Percentiles rank a stretch among this genome's conserved stretches.
Conservation (phyloP, 1,139 yeast species). For the Candida tunisiensis region DNA sequence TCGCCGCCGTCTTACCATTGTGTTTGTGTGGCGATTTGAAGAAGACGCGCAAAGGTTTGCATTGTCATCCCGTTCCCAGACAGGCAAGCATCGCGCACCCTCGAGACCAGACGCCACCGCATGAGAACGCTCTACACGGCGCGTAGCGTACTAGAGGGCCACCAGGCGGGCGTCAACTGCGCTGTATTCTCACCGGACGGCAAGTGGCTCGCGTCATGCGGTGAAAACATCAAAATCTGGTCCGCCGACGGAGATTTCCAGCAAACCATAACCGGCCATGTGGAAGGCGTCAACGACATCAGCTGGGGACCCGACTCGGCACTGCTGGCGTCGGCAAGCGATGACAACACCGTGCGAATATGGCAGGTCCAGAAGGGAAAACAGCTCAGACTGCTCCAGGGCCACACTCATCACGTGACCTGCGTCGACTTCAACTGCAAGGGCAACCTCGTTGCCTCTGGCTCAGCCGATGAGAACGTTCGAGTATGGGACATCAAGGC, state of each 20-base stretch:
- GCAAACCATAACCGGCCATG: conserved; percentile 39
- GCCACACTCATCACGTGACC: conserved; percentile 79
- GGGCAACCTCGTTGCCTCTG: conserved; percentile 68
- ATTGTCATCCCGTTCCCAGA: no score
- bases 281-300: conserved; percentile 51
- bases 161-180: no score
- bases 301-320: conserved; percentile 65
- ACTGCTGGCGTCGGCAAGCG: conserved; percentile 70
- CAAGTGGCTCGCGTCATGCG: conserved; percentile 37
- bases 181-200: conserved; percentile 49
- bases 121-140: no score
- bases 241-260: conserved; percentile 18
- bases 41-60: no score
- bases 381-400: conserved; percentile 42
- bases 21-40: no score
- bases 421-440: conserved; percentile 52
- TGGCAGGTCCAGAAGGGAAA: conserved; percentile 35
- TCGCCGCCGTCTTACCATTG: no score
- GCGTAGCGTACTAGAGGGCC: no score
- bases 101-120: no score
- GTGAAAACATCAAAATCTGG: conserved; percentile 23
- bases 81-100: no score
- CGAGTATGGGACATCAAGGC: conserved; percentile 75
- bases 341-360: conserved; percentile 64
- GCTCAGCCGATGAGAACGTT: conserved; percentile 83